A percentile compares a stretch with the other conserved stretches of the same genome.
Evolutionary conservation across 2,329 filamentous ascomycete genomes (phyloP).

Genomic region (Neobulgaria alba): DNA sequence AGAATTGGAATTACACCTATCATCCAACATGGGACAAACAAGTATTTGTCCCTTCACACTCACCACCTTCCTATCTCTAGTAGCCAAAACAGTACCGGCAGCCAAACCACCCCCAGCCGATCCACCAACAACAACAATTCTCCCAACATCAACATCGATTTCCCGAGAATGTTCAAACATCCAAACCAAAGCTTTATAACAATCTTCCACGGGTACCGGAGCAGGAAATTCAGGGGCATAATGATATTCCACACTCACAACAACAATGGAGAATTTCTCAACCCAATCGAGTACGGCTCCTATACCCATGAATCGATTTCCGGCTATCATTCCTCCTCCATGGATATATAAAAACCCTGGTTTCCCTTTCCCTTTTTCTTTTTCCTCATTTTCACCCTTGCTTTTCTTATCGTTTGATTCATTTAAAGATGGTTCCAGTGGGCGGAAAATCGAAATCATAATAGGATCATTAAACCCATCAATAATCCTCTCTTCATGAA

Average conservation of each 20-base stretch:
- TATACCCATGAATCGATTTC: constrained; percentile 18
- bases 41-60: constrained; percentile 33
- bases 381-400: too few relatives aligned
- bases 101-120: constrained; percentile 50
- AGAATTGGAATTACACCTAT: constrained; percentile 28
- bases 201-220: constrained; percentile 44
- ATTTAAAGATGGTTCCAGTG: too few relatives aligned
- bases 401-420: too few relatives aligned
- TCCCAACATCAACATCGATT: constrained; percentile 37
- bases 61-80: constrained; percentile 30
- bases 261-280: constrained; percentile 36
- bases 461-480: too few relatives aligned
- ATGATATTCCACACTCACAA: constrained; percentile 48
- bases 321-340: constrained; percentile 34
- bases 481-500: too few relatives aligned
- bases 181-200: constrained; percentile 38
- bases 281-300: constrained; percentile 38
- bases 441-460: too few relatives aligned
- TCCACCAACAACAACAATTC: constrained; percentile 45
- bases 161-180: constrained; percentile 24
- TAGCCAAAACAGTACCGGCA: constrained; percentile 43
- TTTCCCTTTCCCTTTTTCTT: too few relatives aligned
- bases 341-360: constrained; percentile 44
- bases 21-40: constrained; percentile 36
- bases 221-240: constrained; percentile 49